These are phyloP conservation scores for Periconia macrospinosa DNA, from an alignment of 2,329 filamentous ascomycete genomes.

Conservation along the genomic window DNA sequence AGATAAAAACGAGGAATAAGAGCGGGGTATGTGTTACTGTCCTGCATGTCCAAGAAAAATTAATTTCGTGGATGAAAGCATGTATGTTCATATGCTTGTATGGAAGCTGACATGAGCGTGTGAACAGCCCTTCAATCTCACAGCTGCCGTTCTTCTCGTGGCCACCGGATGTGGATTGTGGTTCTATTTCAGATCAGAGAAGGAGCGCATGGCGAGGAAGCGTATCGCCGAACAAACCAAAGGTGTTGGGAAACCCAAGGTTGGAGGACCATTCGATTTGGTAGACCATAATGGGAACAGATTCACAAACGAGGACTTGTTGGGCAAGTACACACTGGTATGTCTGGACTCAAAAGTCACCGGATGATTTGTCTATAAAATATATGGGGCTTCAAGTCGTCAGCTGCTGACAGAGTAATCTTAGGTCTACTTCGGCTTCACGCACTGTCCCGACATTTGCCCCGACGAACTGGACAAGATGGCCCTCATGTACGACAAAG, in stretches of 20 bases:
- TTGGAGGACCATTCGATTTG: constrained; percentile 83
- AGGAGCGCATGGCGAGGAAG: constrained; percentile 85
- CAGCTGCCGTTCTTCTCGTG: constrained; percentile 84
- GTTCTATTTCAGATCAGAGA: constrained; percentile 92
- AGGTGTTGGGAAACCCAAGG: constrained; percentile 88
- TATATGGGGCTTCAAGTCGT: not conserved
- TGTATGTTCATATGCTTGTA: not conserved
- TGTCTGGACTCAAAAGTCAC: constrained; percentile 28
- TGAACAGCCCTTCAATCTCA: constrained; percentile 85
- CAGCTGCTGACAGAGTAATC: not conserved
- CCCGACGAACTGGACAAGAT: constrained; percentile 99
- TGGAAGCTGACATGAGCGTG: constrained; percentile 12
- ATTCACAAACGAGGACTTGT: constrained; percentile 79
- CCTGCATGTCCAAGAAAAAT: not conserved
- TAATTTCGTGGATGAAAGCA: not conserved
- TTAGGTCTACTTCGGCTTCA: constrained; percentile 97
- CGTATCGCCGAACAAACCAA: constrained; percentile 89
- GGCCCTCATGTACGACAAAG: constrained; percentile 86
- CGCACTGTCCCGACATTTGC: constrained; percentile 97
- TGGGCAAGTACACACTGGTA: constrained; percentile 82
- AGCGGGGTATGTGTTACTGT: constrained; percentile 29
- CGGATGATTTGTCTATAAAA: not conserved
- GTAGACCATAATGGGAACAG: constrained; percentile 77
- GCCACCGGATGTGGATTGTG: constrained; percentile 74
- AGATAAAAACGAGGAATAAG: constrained; percentile 38